A percentile compares a stretch with the other conserved stretches of the same genome.
Conservation (phyloP, 345 rosid genomes). For the Syzygium aromaticum region DNA sequence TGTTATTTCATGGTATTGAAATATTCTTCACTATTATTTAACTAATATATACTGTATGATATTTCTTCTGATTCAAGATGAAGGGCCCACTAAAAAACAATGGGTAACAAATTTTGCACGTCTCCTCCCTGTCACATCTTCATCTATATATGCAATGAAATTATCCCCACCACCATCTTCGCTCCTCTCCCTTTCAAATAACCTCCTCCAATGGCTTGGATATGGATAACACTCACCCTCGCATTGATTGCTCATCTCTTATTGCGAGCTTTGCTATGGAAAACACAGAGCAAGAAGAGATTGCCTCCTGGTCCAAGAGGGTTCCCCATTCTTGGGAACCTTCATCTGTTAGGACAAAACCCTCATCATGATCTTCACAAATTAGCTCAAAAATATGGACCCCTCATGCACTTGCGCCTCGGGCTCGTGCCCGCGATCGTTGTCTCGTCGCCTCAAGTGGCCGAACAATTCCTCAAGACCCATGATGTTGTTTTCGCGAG, state of each 20-base stretch:
- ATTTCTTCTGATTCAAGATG: neutral
- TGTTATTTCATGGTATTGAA: neutral
- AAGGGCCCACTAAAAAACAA: neutral
- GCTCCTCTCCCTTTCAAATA: neutral
- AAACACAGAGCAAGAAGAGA: conserved; percentile 16
- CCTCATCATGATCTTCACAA: conserved; percentile 25
- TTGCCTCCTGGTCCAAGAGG: conserved; percentile 36
- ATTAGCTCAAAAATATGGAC: conserved; percentile 27
- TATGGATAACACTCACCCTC: neutral
- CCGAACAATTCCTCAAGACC: conserved; percentile 29
- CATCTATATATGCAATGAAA: neutral
- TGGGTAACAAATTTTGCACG: neutral
- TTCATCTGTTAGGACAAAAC: conserved; percentile 16
- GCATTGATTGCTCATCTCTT: neutral
- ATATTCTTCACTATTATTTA: too few species aligned
- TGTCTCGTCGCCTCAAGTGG: conserved; percentile 28
- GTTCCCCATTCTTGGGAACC: conserved; percentile 24
- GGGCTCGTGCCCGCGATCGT: conserved; percentile 21
- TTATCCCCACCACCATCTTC: neutral
- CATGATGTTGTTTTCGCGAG: conserved; percentile 33
- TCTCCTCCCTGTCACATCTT: neutral
- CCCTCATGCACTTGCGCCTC: conserved; percentile 26
- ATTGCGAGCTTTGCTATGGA: conserved; percentile 13
- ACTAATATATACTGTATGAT: neutral
- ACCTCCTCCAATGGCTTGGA: neutral